These are phyloP conservation scores for Taxillus chinensis DNA, from an alignment of 164 flowering plant genomes.

Conservation along the genomic window DNA sequence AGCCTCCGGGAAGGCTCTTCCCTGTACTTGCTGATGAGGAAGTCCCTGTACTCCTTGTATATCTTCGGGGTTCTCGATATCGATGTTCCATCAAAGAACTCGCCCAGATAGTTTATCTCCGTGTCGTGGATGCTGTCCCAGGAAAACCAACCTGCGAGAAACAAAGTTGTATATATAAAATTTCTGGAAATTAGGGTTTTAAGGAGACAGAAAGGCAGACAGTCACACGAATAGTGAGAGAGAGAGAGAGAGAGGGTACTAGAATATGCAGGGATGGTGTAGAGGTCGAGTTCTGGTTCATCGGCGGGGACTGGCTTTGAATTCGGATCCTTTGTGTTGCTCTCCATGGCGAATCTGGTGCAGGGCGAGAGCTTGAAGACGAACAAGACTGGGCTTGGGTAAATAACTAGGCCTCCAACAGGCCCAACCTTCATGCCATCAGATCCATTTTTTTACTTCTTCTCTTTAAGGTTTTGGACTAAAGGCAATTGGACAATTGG, in stretches of 20 bases:
- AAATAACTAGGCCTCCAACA: no score
- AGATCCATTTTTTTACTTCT: no score
- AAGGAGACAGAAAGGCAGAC: conserved; percentile 1
- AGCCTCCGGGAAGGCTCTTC: conserved; percentile 68
- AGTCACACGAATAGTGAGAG: neutral
- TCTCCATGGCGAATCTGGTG: conserved; percentile 14
- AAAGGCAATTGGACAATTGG: no score
- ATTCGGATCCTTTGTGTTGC: conserved; percentile 11
- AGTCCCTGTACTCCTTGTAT: conserved; percentile 85
- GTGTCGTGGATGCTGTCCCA: conserved; percentile 83
- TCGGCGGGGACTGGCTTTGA: conserved; percentile 27
- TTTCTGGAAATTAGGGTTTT: conserved; percentile 7
- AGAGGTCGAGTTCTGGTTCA: conserved; percentile 53
- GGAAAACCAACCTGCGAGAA: conserved; percentile 61
- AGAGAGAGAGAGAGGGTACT: conserved; percentile 22
- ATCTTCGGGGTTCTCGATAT: conserved; percentile 61
- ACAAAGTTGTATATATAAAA: conserved; percentile 1
- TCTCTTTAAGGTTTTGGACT: no score
- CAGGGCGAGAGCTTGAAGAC: neutral
- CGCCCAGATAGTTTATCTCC: conserved; percentile 42
- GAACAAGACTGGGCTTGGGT: neutral
- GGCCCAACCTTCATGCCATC: no score
- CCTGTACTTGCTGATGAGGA: conserved; percentile 72
- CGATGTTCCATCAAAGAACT: conserved; percentile 71
- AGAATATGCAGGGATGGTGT: conserved; percentile 66